Base-by-base conservation (phyloP, 805 yeast species). In the Kodamaea hsintzibuensis region DNA sequence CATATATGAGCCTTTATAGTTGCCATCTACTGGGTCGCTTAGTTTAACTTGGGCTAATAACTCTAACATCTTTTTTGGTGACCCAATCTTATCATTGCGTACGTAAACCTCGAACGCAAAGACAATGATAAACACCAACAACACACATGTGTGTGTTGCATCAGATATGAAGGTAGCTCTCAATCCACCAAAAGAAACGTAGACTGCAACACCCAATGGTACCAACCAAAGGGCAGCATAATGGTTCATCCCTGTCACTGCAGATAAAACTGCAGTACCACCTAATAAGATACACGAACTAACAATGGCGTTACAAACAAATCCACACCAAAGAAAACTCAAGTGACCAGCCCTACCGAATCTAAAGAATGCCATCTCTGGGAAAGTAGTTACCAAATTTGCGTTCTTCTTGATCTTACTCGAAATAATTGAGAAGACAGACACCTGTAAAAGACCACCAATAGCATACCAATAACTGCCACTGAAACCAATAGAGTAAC, bases 391-490 rank as follows among this genome's bases (percentile, higher is more conserved):
- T 3, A 70, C 73, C 51, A 69, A 52, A 48, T 69, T 69, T 2
- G 75, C 76, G 65, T 30, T 68, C 63, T 59, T 70, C 66, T 47
- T 59, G 39, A 54, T 51, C 42, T 71, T 69, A 4, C 71, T 61
- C 4, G 76, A 74, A 22, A 71, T 65, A 19, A 70, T 59, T 9
- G 71, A 61, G 50, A 72, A 72, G n/a, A 73, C 70, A 7, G 72
- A 62, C 10, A 72, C 71, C 47, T 68, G 47, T 60, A 62, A 50
- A 42, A 62, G 50, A 22, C 70, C 70, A 7, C 66, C 65, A 3
- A 62, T 51, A 2, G 64, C 69, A 56, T 64, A 67, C 59, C 62
- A 60, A 47, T 60, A 67, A 9, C 62, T 54, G 2, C 69, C 70
- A 38, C 60, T 53, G 44, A 66, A 39, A 2, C 69, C 70, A 22